phyloP scores from a whole-genome alignment of 2,329 filamentous ascomycete species.

The Curvularia verruculosa region DNA sequence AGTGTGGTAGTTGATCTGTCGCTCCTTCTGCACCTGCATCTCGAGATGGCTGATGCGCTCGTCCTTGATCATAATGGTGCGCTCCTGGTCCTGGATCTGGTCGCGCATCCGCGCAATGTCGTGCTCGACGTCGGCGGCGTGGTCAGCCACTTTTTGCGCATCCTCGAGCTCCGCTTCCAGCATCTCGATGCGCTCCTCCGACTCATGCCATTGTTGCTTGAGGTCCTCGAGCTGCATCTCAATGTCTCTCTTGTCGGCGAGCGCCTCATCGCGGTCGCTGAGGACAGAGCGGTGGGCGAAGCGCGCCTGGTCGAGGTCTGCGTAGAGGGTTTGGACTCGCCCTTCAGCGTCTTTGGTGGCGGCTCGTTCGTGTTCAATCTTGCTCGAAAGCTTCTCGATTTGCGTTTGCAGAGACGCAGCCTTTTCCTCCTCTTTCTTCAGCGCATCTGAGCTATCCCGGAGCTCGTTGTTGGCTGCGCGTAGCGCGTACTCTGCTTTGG shows the following conservation, averaged over 20 bases:
- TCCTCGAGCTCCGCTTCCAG: slow-evolving; percentile 20
- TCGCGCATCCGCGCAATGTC: slow-evolving; percentile 20
- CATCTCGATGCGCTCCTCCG: slow-evolving; percentile 11
- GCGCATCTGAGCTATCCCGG: not conserved
- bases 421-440: slow-evolving; percentile 1
- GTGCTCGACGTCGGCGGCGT: slow-evolving; percentile 15
- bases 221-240: slow-evolving; percentile 20
- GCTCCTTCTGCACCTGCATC: slow-evolving; percentile 26
- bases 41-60: slow-evolving; percentile 34
- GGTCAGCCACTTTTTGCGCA: slow-evolving; percentile 9
- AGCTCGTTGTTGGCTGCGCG: slow-evolving; percentile 4
- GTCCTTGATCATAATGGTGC: slow-evolving; percentile 30
- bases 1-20: slow-evolving; percentile 13
- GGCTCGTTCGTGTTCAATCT: slow-evolving; percentile 1
- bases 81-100: slow-evolving; percentile 17
- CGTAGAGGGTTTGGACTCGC: slow-evolving; percentile 1
- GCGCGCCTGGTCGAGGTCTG: slow-evolving; percentile 2
- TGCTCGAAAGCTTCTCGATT: slow-evolving; percentile 1
- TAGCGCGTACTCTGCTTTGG: not conserved
- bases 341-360: slow-evolving; percentile 3
- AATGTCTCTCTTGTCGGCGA: slow-evolving; percentile 6
- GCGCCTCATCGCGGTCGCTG: slow-evolving; percentile 2
- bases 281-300: slow-evolving; percentile 1
- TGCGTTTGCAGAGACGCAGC: slow-evolving; percentile 4
- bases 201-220: slow-evolving; percentile 17